Conservation (phyloP, 192 early-diverging fungal genomes). For the Podila epigama region DNA sequence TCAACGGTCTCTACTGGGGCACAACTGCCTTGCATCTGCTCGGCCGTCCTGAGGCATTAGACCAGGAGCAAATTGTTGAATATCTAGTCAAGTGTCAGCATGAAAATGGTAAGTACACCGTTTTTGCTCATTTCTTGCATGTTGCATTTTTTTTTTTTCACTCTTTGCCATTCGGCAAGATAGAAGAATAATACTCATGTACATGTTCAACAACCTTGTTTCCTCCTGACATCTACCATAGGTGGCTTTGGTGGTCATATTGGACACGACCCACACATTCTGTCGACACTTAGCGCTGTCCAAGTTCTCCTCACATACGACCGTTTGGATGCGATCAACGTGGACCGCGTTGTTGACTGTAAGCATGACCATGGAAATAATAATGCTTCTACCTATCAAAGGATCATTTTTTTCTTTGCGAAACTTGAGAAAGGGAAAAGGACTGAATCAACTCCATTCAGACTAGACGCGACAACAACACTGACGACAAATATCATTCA, state of each 20-base stretch:
- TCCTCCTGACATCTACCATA: conserved; percentile 14
- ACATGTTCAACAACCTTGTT: not conserved
- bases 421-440: too few relatives aligned
- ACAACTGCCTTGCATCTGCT: conserved; percentile 83
- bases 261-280: conserved; percentile 89
- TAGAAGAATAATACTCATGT: too few relatives aligned
- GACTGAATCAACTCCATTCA: too few relatives aligned
- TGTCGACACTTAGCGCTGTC: conserved; percentile 91
- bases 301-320: conserved; percentile 87
- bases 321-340: conserved; percentile 79
- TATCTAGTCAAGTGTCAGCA: conserved; percentile 85
- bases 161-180: too few relatives aligned
- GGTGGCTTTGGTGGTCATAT: conserved; percentile 91
- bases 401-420: too few relatives aligned
- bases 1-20: conserved; percentile 97
- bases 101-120: conserved; percentile 66
- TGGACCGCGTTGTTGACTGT: conserved; percentile 73
- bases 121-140: too few relatives aligned
- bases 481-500: not conserved
- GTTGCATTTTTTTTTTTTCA: too few relatives aligned
- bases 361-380: too few relatives aligned
- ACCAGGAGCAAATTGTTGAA: conserved; percentile 74
- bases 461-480: too few relatives aligned
- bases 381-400: too few relatives aligned
- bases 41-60: conserved; percentile 66